These are phyloP conservation scores for Penicillium goetzii DNA, from an alignment of 495 filamentous ascomycete species.

Conservation along the genomic window DNA sequence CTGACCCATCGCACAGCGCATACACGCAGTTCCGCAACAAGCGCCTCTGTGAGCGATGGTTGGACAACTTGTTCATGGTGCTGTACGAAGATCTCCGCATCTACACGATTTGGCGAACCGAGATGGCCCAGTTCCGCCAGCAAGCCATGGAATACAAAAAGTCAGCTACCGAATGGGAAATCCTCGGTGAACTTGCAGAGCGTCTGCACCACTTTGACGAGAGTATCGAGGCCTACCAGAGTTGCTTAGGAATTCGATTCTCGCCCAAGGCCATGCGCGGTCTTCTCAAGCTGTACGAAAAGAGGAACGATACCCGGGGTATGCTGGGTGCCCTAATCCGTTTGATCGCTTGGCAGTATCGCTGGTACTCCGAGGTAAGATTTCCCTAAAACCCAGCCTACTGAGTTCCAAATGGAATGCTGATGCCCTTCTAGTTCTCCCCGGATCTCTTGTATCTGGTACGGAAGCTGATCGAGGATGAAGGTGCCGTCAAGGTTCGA, in stretches of 20 bases:
- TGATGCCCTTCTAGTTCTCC: constrained; percentile 69
- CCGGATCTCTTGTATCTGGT: constrained; percentile 84
- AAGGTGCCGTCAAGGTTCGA: constrained; percentile 95
- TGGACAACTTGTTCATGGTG: constrained; percentile 99
- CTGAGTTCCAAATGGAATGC: not conserved
- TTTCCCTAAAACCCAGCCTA: not conserved
- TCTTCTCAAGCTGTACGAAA: constrained; percentile 75
- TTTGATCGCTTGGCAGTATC: constrained; percentile 95
- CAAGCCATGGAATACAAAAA: constrained; percentile 94
- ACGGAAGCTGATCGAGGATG: constrained; percentile 92
- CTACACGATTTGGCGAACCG: constrained; percentile 98
- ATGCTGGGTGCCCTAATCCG: constrained; percentile 81
- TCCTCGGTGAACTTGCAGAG: constrained; percentile 89
- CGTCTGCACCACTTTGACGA: constrained; percentile 88
- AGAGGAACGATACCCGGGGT: constrained; percentile 70
- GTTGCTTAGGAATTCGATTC: constrained; percentile 80
- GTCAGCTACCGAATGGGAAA: constrained; percentile 96
- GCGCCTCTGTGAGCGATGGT: constrained; percentile 94
- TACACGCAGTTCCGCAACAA: constrained; percentile 88
- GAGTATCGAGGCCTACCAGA: constrained; percentile 87
- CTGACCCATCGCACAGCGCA: constrained; percentile 50
- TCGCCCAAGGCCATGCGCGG: constrained; percentile 88
- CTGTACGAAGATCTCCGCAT: constrained; percentile 96
- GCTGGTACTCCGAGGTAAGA: constrained; percentile 93
- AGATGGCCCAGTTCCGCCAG: constrained; percentile 89